phyloP scores from a whole-genome alignment of 768 basidiomycete genomes.

The Leccinum imitatum region DNA sequence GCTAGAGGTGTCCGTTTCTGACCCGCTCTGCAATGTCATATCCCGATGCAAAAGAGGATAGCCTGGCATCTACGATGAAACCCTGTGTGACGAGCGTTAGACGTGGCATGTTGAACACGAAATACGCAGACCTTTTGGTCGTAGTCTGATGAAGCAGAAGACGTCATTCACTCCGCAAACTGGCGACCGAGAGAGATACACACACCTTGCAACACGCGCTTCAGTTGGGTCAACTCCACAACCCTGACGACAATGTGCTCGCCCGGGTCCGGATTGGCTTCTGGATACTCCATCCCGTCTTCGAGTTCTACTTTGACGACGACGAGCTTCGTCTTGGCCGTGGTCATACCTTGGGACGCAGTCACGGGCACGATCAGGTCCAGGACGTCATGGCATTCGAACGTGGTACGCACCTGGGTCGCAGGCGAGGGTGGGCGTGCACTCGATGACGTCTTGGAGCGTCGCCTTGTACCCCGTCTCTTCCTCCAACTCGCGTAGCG shows the following conservation, averaged over 20 bases:
- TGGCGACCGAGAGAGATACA: constrained; percentile 17
- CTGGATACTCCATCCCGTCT: constrained; percentile 65
- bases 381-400: no score
- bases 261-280: constrained; percentile 78
- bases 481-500: constrained; percentile 86
- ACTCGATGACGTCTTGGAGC: constrained; percentile 51
- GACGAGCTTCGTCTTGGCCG: constrained; percentile 89
- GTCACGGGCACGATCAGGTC: neutral
- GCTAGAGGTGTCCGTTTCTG: constrained; percentile 27
- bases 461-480: constrained; percentile 86
- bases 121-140: constrained; percentile 46
- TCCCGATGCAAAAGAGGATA: constrained; percentile 75
- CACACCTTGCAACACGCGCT: constrained; percentile 65
- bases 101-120: neutral
- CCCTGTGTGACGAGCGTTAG: constrained; percentile 37
- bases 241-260: constrained; percentile 79
- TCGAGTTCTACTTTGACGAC: constrained; percentile 66
- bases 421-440: constrained; percentile 57
- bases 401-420: constrained; percentile 59
- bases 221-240: constrained; percentile 65
- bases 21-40: constrained; percentile 54
- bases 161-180: neutral
- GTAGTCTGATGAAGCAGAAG: constrained; percentile 50
- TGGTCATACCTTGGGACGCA: constrained; percentile 74
- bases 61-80: constrained; percentile 71